Percentiles rank a stretch among this genome's conserved stretches.
These are phyloP conservation scores for Stellera chamaejasme DNA, from an alignment of 345 rosid genomes.

Conservation along the genomic window DNA sequence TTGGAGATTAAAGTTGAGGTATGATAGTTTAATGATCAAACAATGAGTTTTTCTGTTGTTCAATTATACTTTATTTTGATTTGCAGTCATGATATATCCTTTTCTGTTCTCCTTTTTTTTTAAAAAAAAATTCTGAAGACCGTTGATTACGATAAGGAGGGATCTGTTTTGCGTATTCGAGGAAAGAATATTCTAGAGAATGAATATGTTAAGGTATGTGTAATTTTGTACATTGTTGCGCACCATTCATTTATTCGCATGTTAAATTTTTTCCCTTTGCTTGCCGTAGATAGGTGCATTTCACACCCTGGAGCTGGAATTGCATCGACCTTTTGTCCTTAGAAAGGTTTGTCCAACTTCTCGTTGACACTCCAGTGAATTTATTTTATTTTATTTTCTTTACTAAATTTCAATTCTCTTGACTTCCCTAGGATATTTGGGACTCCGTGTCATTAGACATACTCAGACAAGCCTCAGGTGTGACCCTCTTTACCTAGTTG, in stretches of 20 bases:
- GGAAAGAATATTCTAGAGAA: conserved; percentile 85
- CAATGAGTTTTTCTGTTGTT: too few species aligned
- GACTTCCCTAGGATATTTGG: conserved; percentile 54
- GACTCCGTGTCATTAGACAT: conserved; percentile 79
- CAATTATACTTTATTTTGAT: too few species aligned
- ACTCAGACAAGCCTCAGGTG: conserved; percentile 91
- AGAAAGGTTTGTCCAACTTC: conserved; percentile 50
- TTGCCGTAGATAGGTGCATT: conserved; percentile 76
- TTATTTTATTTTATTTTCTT: background rate
- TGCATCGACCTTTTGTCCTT: conserved; percentile 76
- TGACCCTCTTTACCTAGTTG: conserved; percentile 10
- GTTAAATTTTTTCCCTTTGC: conserved; percentile 1
- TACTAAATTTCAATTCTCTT: conserved; percentile 1
- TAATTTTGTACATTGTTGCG: background rate
- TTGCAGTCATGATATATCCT: background rate
- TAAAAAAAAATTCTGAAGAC: conserved; percentile 25
- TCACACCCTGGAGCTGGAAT: conserved; percentile 82
- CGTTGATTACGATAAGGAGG: conserved; percentile 81
- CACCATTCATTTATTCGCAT: conserved; percentile 3
- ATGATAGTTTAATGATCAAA: background rate
- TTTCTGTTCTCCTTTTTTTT: background rate
- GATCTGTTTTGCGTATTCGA: conserved; percentile 66
- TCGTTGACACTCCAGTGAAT: background rate
- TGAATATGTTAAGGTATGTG: conserved; percentile 74
- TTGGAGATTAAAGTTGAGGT: conserved; percentile 90